phyloP scores from a whole-genome alignment of 768 basidiomycete genomes.

The Tulasnella sp. region DNA sequence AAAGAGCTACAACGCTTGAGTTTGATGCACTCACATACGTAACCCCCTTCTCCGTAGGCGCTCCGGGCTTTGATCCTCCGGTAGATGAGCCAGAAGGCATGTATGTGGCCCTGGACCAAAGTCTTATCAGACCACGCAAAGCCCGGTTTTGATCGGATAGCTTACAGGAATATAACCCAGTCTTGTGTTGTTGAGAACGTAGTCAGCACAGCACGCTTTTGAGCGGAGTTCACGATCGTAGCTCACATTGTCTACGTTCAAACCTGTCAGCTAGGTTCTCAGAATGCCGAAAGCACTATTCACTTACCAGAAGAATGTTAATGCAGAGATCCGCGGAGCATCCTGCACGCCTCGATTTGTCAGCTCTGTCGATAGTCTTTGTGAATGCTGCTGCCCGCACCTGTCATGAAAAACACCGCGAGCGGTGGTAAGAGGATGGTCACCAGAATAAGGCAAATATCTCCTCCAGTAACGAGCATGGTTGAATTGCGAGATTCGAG shows the following conservation, averaged over 20 bases:
- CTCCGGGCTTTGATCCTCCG: background rate
- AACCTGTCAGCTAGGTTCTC: background rate
- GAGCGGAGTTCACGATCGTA: background rate
- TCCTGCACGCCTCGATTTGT: background rate
- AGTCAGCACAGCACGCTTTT: background rate
- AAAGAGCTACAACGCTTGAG: background rate
- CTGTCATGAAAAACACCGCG: constrained; percentile 11
- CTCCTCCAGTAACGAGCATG: constrained; percentile 9
- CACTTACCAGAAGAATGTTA: background rate
- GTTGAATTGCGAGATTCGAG: background rate
- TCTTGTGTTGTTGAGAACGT: background rate
- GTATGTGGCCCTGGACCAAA: background rate
- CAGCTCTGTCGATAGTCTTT: background rate
- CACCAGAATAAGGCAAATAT: background rate
- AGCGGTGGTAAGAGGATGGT: background rate
- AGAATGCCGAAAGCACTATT: background rate
- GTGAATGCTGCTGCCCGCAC: background rate
- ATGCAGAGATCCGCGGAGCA: constrained; percentile 7
- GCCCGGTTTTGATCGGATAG: background rate
- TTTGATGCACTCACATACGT: background rate
- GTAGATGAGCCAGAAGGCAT: background rate
- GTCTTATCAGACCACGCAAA: background rate
- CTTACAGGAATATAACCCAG: background rate
- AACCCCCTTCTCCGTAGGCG: background rate
- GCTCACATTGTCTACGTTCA: background rate